Evolutionary conservation across 176 grass and related monocot genomes (phyloP).

Genomic region (Chloris gayana): DNA sequence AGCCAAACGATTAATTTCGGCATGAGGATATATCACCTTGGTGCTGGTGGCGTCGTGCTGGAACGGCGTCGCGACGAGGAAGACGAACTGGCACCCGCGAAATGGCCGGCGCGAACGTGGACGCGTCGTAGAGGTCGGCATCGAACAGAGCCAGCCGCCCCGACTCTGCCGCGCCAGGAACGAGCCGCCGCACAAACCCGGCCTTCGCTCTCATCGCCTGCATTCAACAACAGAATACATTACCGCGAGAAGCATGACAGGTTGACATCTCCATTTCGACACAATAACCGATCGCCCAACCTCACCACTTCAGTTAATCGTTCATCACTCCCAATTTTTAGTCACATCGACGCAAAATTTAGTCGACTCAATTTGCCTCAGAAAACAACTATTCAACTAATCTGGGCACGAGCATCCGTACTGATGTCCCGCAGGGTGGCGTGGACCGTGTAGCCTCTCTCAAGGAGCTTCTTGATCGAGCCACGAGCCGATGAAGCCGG

Average conservation of each 20-base stretch:
- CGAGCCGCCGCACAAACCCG: slow-evolving; percentile 42
- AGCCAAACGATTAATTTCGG: not conserved
- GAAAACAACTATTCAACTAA: too few species aligned
- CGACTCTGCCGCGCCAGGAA: slow-evolving; percentile 40
- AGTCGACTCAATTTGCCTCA: too few species aligned
- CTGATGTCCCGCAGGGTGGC: slow-evolving; percentile 38
- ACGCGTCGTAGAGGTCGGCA: slow-evolving; percentile 59
- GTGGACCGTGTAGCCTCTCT: slow-evolving; percentile 42
- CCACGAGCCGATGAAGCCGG: slow-evolving; percentile 52
- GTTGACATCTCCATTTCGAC: not conserved
- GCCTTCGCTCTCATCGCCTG: slow-evolving; percentile 56
- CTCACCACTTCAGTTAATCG: too few species aligned
- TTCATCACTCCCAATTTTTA: not conserved
- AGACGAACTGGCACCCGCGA: slow-evolving; percentile 58
- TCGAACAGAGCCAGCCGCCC: slow-evolving; percentile 52
- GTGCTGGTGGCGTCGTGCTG: slow-evolving; percentile 15
- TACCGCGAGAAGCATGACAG: too few species aligned
- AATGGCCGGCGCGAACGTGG: slow-evolving; percentile 58
- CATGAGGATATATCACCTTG: slow-evolving; percentile 38
- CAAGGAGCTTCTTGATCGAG: slow-evolving; percentile 52
- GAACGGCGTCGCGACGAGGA: slow-evolving; percentile 62
- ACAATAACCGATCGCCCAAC: not conserved
- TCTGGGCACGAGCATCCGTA: not conserved
- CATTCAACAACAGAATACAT: not conserved
- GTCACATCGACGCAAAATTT: not conserved